Base-by-base conservation (phyloP, 2,329 filamentous ascomycete genomes). In the Exophiala alcalophila region DNA sequence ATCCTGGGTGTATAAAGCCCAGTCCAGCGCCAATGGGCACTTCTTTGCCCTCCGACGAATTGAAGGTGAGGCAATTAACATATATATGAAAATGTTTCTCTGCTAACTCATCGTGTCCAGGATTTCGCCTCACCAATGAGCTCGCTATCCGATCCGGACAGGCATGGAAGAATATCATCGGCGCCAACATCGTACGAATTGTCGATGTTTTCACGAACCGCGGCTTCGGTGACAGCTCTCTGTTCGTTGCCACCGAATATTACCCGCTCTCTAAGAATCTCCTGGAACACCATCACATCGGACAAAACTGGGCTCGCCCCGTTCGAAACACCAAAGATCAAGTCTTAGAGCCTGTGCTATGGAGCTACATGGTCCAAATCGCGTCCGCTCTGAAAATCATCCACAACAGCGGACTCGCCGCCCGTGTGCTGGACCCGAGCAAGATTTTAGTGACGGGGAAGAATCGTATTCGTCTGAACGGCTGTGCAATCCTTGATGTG, bases 1-100 rank as follows among this genome's bases (percentile, higher is more conserved):
- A 4, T 95, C 84, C 57, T 97, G 90, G 88, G 80, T 95, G 1
- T 98, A 96, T 70, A 97, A 97, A 68, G 91, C 90, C 6, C 82
- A 84, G 16, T 94, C 88, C 5, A 83, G 78, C 63, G 92, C 92
- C 61, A 91, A 91, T 57, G 92, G 90, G 8, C 83, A 86, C 53
- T 80, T 83, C n/a, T 97, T 94, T 65, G 88, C 84, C 44, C 71
- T 98, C 32, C 79, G 92, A 50, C 78, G 92, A 49, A 76, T 98
- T 15, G 89, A 96, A 73, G 85, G 81, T 80, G 64, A 11, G 15
- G 27, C 4, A 29, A 7, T n/a, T 23, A 4, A 9, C 25, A 3
- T 35, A 26, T 15, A 28, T 16, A 27, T 6, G 12, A 27, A 11
- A 4, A 9, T 32, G 40, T 52, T 20, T 49, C 26, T 19, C 6